phyloP scores from a whole-genome alignment of 805 yeast species.

The Metschnikowia lunata region DNA sequence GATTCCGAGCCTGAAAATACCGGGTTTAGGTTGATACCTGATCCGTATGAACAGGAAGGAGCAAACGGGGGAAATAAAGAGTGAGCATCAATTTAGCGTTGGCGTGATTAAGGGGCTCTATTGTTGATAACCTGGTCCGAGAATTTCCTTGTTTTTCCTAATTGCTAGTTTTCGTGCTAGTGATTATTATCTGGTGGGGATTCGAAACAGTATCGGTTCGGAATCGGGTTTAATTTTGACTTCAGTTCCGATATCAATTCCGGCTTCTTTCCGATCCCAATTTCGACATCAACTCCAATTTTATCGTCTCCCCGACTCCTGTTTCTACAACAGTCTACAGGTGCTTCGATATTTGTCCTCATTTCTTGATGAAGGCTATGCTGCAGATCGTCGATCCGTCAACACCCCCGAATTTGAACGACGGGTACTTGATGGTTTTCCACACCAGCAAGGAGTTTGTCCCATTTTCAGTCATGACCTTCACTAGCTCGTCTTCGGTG shows the following conservation, averaged over 20 bases:
- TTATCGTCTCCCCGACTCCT: not conserved
- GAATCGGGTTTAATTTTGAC: no score
- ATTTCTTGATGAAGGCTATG: constrained; percentile 59
- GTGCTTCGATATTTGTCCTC: not conserved
- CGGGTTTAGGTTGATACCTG: constrained; percentile 9
- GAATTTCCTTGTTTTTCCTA: no score
- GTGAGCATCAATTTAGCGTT: no score
- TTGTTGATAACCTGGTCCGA: no score
- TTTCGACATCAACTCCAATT: not conserved
- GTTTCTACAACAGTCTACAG: no score
- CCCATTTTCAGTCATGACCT: constrained; percentile 45
- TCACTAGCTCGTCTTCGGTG: constrained; percentile 70
- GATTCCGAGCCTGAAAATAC: constrained; percentile 1
- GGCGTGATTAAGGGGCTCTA: no score
- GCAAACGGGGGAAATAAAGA: no score
- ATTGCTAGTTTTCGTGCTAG: no score
- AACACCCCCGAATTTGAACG: constrained; percentile 83
- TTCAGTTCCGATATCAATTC: no score
- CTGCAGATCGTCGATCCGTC: constrained; percentile 87
- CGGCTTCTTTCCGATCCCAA: no score
- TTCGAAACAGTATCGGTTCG: no score
- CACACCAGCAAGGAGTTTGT: constrained; percentile 48
- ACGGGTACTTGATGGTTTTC: constrained; percentile 71
- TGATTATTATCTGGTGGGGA: no score
- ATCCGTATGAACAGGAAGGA: not conserved